Percentiles rank a stretch among this genome's conserved stretches.
Conservation (phyloP, 371 early-diverging fungal genomes). For the Zychaea mexicana region DNA sequence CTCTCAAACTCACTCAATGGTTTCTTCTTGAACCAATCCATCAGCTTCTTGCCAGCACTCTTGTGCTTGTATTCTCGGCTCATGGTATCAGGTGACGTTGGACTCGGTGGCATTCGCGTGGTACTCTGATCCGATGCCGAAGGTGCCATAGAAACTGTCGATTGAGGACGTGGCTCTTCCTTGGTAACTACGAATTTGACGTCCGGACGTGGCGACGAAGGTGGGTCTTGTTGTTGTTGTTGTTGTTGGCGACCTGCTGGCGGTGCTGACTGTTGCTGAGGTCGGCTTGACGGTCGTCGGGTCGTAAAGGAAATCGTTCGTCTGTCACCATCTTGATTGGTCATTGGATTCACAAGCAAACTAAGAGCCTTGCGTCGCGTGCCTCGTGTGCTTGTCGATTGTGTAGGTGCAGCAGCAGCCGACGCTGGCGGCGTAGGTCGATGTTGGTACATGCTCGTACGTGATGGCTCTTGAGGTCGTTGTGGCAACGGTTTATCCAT, state of each 20-base stretch:
- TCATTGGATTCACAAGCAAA: constrained; percentile 51
- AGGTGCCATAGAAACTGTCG: constrained; percentile 16
- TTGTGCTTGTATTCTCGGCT: constrained; percentile 39
- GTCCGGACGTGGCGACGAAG: constrained; percentile 1
- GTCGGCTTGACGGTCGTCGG: constrained; percentile 1
- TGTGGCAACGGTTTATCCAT: constrained; percentile 29
- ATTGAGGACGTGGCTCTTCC: constrained; percentile 23
- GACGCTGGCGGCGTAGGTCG: constrained; percentile 15
- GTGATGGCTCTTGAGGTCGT: constrained; percentile 25
- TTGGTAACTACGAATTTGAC: constrained; percentile 19
- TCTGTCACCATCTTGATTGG: constrained; percentile 18
- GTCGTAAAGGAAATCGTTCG: constrained; percentile 6
- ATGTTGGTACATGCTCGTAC: constrained; percentile 30
- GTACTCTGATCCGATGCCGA: constrained; percentile 40
- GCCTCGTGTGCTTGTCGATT: constrained; percentile 33
- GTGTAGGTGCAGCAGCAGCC: background rate
- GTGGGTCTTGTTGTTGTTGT: background rate
- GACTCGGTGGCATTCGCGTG: constrained; percentile 14
- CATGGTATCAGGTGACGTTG: constrained; percentile 4
- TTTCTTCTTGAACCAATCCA: constrained; percentile 74
- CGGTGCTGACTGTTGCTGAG: background rate
- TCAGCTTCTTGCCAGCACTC: constrained; percentile 66
- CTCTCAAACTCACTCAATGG: constrained; percentile 55
- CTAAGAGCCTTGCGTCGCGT: constrained; percentile 61
- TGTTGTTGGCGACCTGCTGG: background rate